Percentiles rank a stretch among this genome's conserved stretches.
Conservation (phyloP, 352 stramenopile genomes). For the Nothophytophthora sp. region DNA sequence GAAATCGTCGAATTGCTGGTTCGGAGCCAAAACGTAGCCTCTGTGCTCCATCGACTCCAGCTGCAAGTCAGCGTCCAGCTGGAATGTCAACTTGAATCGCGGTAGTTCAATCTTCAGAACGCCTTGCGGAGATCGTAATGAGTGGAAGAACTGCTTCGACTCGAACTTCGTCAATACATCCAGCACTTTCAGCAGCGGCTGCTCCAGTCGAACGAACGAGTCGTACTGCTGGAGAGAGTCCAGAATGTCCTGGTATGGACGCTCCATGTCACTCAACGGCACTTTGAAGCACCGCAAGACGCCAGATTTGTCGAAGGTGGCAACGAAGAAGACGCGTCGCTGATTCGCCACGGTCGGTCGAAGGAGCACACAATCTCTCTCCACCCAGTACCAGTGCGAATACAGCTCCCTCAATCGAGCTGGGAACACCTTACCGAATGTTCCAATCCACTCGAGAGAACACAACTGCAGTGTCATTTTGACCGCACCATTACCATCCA, state of each 20-base stretch:
- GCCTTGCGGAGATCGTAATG: constrained; percentile 9
- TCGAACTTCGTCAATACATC: constrained; percentile 49
- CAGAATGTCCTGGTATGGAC: constrained; percentile 14
- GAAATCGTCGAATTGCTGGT: constrained; percentile 44
- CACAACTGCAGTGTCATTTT: constrained; percentile 37
- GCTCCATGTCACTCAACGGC: constrained; percentile 20
- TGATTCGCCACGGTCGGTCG: constrained; percentile 18
- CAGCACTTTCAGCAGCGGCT: constrained; percentile 2
- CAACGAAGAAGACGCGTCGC: constrained; percentile 22
- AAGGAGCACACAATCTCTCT: constrained; percentile 41
- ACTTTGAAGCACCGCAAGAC: constrained; percentile 34
- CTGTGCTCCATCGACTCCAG: constrained; percentile 38
- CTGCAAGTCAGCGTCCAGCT: constrained; percentile 12
- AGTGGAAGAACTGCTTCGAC: constrained; percentile 28
- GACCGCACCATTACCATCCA: background rate
- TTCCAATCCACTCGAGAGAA: constrained; percentile 20
- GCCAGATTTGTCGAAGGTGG: constrained; percentile 10
- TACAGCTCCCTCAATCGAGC: constrained; percentile 30
- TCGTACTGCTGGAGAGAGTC: constrained; percentile 17
- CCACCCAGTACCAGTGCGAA: constrained; percentile 55
- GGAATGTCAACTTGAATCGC: constrained; percentile 43
- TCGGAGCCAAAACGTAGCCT: constrained; percentile 33
- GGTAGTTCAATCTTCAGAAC: constrained; percentile 42
- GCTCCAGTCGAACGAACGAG: constrained; percentile 19
- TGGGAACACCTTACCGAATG: constrained; percentile 24